A percentile compares a stretch with the other conserved stretches of the same genome.
phyloP scores from a whole-genome alignment of 768 basidiomycete genomes.

The Collybiopsis luxurians region DNA sequence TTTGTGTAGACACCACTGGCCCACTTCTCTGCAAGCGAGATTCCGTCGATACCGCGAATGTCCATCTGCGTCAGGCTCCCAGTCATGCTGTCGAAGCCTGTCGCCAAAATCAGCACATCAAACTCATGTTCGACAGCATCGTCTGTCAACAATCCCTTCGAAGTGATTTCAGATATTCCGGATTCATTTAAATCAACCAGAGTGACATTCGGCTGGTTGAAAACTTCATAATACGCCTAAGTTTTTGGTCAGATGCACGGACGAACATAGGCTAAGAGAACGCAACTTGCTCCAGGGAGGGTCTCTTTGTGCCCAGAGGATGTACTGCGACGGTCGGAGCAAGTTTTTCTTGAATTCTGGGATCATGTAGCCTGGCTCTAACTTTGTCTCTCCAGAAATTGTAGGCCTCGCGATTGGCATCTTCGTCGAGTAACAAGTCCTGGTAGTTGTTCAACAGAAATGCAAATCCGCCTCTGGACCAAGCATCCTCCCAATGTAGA shows the following conservation, averaged over 20 bases:
- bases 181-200: constrained; percentile 14
- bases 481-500: constrained; percentile 11
- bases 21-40: constrained; percentile 16
- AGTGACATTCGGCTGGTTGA: constrained; percentile 13
- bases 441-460: constrained; percentile 5
- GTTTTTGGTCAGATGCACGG: neutral
- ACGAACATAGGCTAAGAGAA: neutral
- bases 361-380: neutral
- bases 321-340: neutral
- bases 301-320: constrained; percentile 4
- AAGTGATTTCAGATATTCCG: constrained; percentile 13
- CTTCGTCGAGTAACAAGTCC: constrained; percentile 2
- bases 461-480: constrained; percentile 11
- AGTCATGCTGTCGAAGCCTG: constrained; percentile 15
- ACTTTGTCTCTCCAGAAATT: constrained; percentile 9
- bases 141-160: constrained; percentile 10
- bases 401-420: constrained; percentile 4
- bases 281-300: constrained; percentile 1
- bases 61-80: constrained; percentile 14
- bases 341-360: neutral
- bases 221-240: constrained; percentile 8
- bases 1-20: constrained; percentile 12
- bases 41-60: constrained; percentile 14
- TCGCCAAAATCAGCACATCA: constrained; percentile 16
- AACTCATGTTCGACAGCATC: constrained; percentile 13